phyloP scores from a whole-genome alignment of 1,284 basidiomycete species.

The Xerocomus nothofagi region DNA sequence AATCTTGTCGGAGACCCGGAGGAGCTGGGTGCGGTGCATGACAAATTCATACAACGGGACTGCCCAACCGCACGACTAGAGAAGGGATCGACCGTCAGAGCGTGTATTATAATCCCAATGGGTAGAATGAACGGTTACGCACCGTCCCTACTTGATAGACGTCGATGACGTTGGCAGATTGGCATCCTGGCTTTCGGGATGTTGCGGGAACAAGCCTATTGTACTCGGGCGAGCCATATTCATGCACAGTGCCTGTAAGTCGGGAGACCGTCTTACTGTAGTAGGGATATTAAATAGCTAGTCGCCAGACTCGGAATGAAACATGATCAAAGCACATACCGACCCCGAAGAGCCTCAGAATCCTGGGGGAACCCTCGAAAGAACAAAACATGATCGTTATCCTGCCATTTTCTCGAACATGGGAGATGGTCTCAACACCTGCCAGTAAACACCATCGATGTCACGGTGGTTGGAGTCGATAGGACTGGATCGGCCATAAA shows the following conservation, averaged over 20 bases:
- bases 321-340: constrained; percentile 37
- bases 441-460: too few relatives aligned
- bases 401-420: constrained; percentile 57
- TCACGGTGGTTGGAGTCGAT: too few relatives aligned
- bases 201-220: constrained; percentile 39
- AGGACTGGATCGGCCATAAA: too few relatives aligned
- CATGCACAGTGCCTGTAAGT: constrained; percentile 45
- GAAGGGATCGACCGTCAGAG: too few relatives aligned
- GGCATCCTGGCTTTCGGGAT: constrained; percentile 50
- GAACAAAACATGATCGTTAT: constrained; percentile 58
- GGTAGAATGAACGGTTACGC: constrained; percentile 22
- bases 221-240: constrained; percentile 46
- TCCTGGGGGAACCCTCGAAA: constrained; percentile 54
- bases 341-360: constrained; percentile 51
- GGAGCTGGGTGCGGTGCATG: constrained; percentile 43
- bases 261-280: neutral
- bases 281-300: neutral
- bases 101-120: too few relatives aligned
- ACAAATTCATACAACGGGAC: constrained; percentile 53
- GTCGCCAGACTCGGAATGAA: neutral
- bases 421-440: constrained; percentile 58
- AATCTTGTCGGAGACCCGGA: constrained; percentile 29
- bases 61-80: constrained; percentile 53
- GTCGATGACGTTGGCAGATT: constrained; percentile 46
- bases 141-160: constrained; percentile 55